Base-by-base conservation (phyloP, 805 yeast genomes). In the Tetrapisispora taiwanensis region DNA sequence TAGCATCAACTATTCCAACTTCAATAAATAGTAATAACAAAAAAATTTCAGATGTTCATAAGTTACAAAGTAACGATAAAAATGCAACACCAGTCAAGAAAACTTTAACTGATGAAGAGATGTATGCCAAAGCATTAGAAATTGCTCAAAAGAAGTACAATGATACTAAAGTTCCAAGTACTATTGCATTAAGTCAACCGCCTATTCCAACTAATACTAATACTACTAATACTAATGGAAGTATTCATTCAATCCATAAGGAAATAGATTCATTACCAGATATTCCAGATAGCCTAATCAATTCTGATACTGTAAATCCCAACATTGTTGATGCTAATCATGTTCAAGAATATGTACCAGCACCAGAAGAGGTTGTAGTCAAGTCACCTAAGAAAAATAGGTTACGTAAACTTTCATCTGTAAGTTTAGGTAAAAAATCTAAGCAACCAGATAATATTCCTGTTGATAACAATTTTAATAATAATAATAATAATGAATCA, bases 101-200 rank as follows among this genome's bases (percentile, higher is more conserved):
- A 32, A 44, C 36, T 30, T 19, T 53, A 17, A 38, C 74, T 24
- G 72, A 72, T 28, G 76, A 71, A 22, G 79, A 78, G 48, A 67
- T 79, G 69, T 79, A 79, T 53, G 71, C 69, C 8, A 63, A 66
- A 48, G 86, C 86, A 0, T 64, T 74, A 52, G 72, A 73, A 49
- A 73, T 75, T 20, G 84, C 87, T 0, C 66, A 72, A 59, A 68
- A 67, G 46, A 75, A 67, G 48, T 53, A 50, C 27, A 44, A 46
- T 27, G 50, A 51, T 35, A 24, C 49, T 1, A 52, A 48, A 42
- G 20, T 19, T 9, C 28, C 38, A 7, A 36, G 27, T 14, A 42
- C 30, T 7, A 17, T 39, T 15, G 27, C 27, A 5, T 20, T 37
- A 15, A 30, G 22, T 31, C 32, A 30, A 15, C 32, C 31, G 19